These are phyloP conservation scores for Arthroderma uncinatum DNA, from an alignment of 2,329 filamentous ascomycete genomes.

Conservation along the genomic window DNA sequence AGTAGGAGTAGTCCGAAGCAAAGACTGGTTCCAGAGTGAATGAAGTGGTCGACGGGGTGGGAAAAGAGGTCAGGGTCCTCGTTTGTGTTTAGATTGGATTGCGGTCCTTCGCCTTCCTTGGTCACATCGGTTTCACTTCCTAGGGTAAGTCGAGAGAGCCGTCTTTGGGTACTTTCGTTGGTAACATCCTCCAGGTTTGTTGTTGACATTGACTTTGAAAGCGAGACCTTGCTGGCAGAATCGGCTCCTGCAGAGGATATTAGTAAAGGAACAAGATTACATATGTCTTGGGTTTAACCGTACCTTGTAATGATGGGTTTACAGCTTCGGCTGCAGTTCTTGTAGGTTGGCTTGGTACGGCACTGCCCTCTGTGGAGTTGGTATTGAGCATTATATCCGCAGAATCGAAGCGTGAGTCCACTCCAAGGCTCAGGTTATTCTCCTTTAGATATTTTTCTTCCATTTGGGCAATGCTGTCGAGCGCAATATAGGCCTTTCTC, in stretches of 20 bases:
- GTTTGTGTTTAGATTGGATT: background rate
- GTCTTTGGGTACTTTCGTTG: background rate
- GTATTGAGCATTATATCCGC: background rate
- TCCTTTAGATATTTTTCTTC: slow-evolving; percentile 51
- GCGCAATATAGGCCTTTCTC: slow-evolving; percentile 71
- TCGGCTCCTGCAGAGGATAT: background rate
- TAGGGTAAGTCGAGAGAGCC: background rate
- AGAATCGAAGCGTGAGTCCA: background rate
- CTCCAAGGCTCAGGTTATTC: background rate
- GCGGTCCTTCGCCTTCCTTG: background rate
- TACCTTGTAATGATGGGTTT: background rate
- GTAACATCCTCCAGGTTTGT: background rate
- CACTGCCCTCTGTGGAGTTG: background rate
- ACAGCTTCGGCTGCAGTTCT: background rate
- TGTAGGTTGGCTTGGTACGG: background rate
- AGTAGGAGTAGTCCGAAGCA: slow-evolving; percentile 81
- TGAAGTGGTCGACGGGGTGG: slow-evolving; percentile 71
- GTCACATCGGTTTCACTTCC: background rate
- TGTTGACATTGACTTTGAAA: background rate
- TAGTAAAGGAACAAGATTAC: background rate
- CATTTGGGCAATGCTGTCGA: slow-evolving; percentile 66
- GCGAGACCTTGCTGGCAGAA: background rate
- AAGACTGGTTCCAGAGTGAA: slow-evolving; percentile 78
- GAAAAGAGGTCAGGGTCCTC: slow-evolving; percentile 53
- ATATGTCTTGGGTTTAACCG: background rate